Evolutionary conservation across 768 basidiomycete species (phyloP).

Genomic region (Imleria badia): DNA sequence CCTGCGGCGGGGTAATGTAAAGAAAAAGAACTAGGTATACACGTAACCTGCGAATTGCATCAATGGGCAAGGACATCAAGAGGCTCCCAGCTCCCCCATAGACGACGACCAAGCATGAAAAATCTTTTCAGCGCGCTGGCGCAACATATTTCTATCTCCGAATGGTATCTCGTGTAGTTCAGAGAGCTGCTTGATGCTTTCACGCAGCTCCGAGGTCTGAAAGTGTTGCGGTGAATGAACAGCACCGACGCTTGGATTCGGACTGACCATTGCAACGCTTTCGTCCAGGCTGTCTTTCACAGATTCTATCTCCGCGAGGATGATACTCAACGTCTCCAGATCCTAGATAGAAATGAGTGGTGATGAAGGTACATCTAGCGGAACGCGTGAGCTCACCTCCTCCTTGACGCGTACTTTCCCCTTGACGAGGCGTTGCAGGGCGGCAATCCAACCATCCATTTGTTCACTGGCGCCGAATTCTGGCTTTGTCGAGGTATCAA

Average conservation of each 20-base stretch:
- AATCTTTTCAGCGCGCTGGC: constrained; percentile 20
- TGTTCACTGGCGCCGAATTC: neutral
- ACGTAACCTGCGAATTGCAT: neutral
- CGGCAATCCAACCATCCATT: constrained; percentile 17
- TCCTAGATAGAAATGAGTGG: constrained; percentile 14
- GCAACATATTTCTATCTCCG: constrained; percentile 28
- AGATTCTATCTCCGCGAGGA: constrained; percentile 33
- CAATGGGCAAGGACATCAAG: neutral
- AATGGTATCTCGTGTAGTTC: constrained; percentile 31
- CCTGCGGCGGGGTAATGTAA: neutral
- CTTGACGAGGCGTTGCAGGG: constrained; percentile 33
- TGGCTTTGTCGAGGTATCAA: neutral
- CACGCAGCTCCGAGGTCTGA: constrained; percentile 21
- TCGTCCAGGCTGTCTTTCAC: constrained; percentile 12
- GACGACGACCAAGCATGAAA: constrained; percentile 15
- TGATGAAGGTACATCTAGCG: neutral
- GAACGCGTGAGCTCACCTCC: constrained; percentile 12
- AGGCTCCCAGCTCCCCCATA: neutral
- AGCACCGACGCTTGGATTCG: neutral
- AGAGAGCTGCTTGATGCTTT: constrained; percentile 25
- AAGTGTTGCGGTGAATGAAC: neutral
- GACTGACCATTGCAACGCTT: constrained; percentile 16
- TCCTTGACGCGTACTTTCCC: constrained; percentile 25
- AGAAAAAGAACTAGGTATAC: constrained; percentile 8
- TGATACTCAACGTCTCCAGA: constrained; percentile 26